These are phyloP conservation scores for Lantana camara DNA, from an alignment of 257 asterid species.

Conservation along the genomic window DNA sequence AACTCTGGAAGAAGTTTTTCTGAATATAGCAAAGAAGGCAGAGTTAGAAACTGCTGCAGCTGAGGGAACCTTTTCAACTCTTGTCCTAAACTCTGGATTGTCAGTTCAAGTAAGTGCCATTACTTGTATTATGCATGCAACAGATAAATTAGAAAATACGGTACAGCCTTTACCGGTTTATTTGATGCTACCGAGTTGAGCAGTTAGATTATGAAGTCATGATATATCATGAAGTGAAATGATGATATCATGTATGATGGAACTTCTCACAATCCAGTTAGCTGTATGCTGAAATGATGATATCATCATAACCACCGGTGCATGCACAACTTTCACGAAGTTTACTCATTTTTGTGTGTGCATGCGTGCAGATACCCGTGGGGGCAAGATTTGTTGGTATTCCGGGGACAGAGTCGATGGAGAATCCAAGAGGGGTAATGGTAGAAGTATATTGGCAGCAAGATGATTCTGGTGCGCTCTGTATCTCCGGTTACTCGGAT, in stretches of 20 bases:
- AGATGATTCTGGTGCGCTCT: constrained; percentile 85
- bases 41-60: constrained; percentile 80
- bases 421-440: constrained; percentile 64
- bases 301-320: too few species aligned
- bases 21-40: constrained; percentile 74
- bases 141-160: too few species aligned
- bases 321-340: background rate
- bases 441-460: constrained; percentile 89
- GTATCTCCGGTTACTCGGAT: constrained; percentile 71
- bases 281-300: too few species aligned
- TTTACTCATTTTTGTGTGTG: background rate
- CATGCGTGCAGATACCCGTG: constrained; percentile 58
- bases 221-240: too few species aligned
- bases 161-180: too few species aligned
- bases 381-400: constrained; percentile 80
- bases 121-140: too few species aligned
- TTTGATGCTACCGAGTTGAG: too few species aligned
- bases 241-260: too few species aligned
- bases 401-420: constrained; percentile 70
- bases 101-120: constrained; percentile 58
- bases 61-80: constrained; percentile 62
- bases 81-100: constrained; percentile 58
- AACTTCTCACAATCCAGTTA: too few species aligned
- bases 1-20: constrained; percentile 87
- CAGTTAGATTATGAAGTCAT: too few species aligned